Percentiles rank a stretch among this genome's conserved stretches.
Evolutionary conservation across 1,139 yeast genomes (phyloP).

Genomic region (Candida freyschussii): DNA sequence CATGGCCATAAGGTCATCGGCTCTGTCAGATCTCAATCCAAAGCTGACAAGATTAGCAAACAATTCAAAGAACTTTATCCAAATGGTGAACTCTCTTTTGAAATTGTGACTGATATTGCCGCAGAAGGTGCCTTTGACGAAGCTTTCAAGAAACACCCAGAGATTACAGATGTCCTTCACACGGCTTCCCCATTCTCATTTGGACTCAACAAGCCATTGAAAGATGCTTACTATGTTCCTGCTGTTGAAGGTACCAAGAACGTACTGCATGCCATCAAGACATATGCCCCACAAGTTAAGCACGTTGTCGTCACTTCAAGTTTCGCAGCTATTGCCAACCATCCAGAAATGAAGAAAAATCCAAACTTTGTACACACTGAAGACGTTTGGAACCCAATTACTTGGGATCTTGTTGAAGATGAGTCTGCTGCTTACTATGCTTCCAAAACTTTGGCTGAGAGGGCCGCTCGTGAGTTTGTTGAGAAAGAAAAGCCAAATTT

Average conservation of each 20-base stretch:
- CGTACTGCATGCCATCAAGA: constrained; percentile 36
- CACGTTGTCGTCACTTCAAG: constrained; percentile 53
- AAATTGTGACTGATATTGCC: constrained; percentile 44
- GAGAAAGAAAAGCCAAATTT: constrained; percentile 34
- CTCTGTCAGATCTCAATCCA: constrained; percentile 44
- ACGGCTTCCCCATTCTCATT: constrained; percentile 48
- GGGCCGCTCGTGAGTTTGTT: constrained; percentile 49
- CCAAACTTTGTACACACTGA: constrained; percentile 32
- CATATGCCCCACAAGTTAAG: constrained; percentile 42
- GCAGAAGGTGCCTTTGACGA: constrained; percentile 47
- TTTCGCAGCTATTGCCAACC: constrained; percentile 46
- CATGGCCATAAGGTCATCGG: constrained; percentile 47
- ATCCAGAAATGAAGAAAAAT: constrained; percentile 26
- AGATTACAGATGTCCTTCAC: constrained; percentile 48
- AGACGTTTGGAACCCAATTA: constrained; percentile 38
- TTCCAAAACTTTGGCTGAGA: constrained; percentile 48
- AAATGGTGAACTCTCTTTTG: constrained; percentile 32
- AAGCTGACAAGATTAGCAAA: constrained; percentile 34
- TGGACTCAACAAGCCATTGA: constrained; percentile 27
- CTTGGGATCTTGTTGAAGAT: constrained; percentile 32
- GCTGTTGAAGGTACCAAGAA: constrained; percentile 47
- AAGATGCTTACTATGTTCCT: constrained; percentile 39
- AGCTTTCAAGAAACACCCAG: constrained; percentile 40
- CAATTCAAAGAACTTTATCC: constrained; percentile 29
- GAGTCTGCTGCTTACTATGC: constrained; percentile 38